Evolutionary conservation across 805 yeast species (phyloP), one percentile per base, ranked within the genome.

Genomic region (Candida methanosorbosa): DNA sequence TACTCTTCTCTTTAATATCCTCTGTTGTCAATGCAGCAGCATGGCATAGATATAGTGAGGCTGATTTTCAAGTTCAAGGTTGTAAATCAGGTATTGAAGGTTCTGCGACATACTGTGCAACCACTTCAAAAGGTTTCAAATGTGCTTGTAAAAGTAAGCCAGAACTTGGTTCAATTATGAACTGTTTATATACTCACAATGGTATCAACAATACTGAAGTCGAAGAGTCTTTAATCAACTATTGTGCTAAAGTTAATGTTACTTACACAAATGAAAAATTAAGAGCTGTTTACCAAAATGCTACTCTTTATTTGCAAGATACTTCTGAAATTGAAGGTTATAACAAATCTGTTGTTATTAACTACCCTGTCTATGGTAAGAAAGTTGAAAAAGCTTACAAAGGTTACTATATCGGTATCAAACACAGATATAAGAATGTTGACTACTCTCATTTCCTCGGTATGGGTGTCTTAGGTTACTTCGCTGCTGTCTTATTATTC

Each of bases 361-460:
- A 57, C 38, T 52, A 47, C 32, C 77, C 77, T 7, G 56, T 67
- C 22, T 37, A 30, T 5, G 49, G 56, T 18, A 39, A 42, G 1
- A 38, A 38, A 6, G 15, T 55, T 5, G 12, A 33, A n/a, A 46
- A 48, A 29, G 30, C 32, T 6, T 61, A 59, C 41, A 14, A 29
- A 2, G 43, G 45, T 13, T 46, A 50, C 14, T 57, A 46, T 38
- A 18, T 24, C 2, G 48, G 63, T 9, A 41, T 45, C 27, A 39
- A 43, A 17, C 37, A 41, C 24, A 56, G 69, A 47, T 63, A 39
- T 32, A 48, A 52, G 13, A 66, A 64, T 38, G 31, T 50, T 6
- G 63, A 61, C 35, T 55, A 56, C 17, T 68, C 78, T 3, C 60
- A 70, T 20, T 61, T 54, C 38, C 54, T 67, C 46, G 80, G 72